Percentiles rank a stretch among this genome's conserved stretches.
These are phyloP conservation scores for Spinacia oleracea DNA, from an alignment of 179 eudicot genomes.

Conservation along the genomic window DNA sequence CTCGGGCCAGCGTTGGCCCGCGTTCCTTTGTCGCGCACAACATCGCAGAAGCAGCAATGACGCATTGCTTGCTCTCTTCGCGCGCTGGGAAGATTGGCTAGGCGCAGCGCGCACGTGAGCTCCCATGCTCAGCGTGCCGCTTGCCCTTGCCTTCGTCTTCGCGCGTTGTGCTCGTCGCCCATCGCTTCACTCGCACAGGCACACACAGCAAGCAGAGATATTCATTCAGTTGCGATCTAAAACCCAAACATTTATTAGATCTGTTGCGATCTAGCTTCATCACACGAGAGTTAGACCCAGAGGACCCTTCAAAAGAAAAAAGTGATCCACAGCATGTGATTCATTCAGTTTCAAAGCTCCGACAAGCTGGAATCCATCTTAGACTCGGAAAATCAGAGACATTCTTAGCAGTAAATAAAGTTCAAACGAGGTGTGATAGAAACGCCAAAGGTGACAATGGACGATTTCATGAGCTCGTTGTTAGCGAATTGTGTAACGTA, in stretches of 20 bases:
- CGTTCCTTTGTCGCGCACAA: no score
- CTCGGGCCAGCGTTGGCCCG: no score
- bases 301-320: background rate
- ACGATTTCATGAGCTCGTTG: constrained; percentile 75
- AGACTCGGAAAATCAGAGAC: constrained; percentile 40
- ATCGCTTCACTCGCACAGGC: no score
- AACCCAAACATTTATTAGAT: constrained; percentile 65
- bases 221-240: no score
- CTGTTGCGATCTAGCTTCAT: constrained; percentile 62
- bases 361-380: constrained; percentile 62
- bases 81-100: no score
- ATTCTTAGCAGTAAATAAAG: constrained; percentile 55
- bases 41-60: no score
- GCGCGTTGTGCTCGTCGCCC: no score
- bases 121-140: no score
- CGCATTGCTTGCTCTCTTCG: no score
- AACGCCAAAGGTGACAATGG: constrained; percentile 70
- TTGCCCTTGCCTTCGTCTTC: no score
- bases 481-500: constrained; percentile 68
- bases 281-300: constrained; percentile 31
- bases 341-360: constrained; percentile 61
- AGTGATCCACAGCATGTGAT: constrained; percentile 42
- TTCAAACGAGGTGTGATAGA: constrained; percentile 60
- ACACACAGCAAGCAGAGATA: no score
- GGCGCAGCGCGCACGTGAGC: no score